Conservation (phyloP, 495 filamentous ascomycete genomes). For the Penicillium malachiteum region DNA sequence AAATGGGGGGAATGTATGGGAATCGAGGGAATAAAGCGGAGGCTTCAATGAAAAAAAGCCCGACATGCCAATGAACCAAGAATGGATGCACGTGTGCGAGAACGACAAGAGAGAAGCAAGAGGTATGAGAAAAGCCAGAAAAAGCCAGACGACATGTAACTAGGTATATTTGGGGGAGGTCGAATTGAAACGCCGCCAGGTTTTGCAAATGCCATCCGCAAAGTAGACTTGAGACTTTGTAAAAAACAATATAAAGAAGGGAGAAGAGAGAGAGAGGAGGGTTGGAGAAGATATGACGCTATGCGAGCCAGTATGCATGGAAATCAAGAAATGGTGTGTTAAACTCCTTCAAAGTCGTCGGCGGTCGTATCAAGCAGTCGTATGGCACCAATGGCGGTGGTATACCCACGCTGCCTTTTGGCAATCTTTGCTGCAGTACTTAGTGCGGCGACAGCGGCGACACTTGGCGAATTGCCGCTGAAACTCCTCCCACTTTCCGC, state of each 20-base stretch:
- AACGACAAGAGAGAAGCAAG: background rate
- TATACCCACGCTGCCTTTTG: slow-evolving; percentile 98
- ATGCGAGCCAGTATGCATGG: slow-evolving; percentile 49
- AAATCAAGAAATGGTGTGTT: slow-evolving; percentile 28
- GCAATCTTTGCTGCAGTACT: slow-evolving; percentile 99
- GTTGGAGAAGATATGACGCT: slow-evolving; percentile 39
- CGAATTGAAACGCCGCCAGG: slow-evolving; percentile 44
- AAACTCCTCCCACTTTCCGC: slow-evolving; percentile 96
- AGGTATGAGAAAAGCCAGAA: slow-evolving; percentile 18
- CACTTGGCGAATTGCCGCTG: slow-evolving; percentile 97
- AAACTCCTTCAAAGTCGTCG: slow-evolving; percentile 24
- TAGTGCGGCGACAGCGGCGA: slow-evolving; percentile 91
- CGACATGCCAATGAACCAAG: slow-evolving; percentile 2
- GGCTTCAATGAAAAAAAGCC: slow-evolving; percentile 15
- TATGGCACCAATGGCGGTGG: slow-evolving; percentile 93
- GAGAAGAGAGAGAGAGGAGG: slow-evolving; percentile 13
- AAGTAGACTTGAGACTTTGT: slow-evolving; percentile 32
- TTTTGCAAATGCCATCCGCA: slow-evolving; percentile 47
- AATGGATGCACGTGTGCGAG: slow-evolving; percentile 6
- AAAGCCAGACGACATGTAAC: slow-evolving; percentile 35
- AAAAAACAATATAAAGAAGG: slow-evolving; percentile 22
- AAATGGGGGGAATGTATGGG: slow-evolving; percentile 31
- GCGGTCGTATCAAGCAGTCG: slow-evolving; percentile 56
- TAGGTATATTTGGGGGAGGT: slow-evolving; percentile 42
- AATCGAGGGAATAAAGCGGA: slow-evolving; percentile 14